These are phyloP conservation scores for Diaporthe sp. DNA, from an alignment of 2,329 filamentous ascomycete genomes.

Conservation along the genomic window DNA sequence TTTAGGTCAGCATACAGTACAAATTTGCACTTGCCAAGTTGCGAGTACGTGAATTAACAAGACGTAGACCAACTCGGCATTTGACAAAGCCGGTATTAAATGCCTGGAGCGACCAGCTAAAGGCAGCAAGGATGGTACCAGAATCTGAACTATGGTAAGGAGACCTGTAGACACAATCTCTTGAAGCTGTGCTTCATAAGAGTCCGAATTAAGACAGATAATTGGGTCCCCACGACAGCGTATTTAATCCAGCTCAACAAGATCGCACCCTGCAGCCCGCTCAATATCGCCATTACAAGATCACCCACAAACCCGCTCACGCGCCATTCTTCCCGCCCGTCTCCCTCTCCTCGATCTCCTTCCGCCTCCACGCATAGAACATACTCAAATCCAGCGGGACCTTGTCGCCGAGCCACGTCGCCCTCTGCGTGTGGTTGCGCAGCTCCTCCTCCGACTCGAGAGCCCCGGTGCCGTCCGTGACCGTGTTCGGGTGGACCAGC, in stretches of 20 bases:
- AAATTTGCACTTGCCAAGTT: background rate
- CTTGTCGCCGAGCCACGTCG: slow-evolving; percentile 81
- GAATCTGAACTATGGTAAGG: too few species aligned
- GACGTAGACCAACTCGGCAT: too few species aligned
- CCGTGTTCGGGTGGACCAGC: slow-evolving; percentile 86
- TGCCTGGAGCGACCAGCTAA: too few species aligned
- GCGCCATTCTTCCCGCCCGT: background rate
- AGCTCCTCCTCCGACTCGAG: slow-evolving; percentile 51
- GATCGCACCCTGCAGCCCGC: background rate
- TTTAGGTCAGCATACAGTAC: background rate
- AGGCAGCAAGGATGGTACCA: too few species aligned
- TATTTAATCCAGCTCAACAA: background rate
- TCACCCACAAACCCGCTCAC: background rate
- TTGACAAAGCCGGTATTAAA: too few species aligned
- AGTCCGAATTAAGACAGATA: background rate
- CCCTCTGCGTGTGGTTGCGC: slow-evolving; percentile 75
- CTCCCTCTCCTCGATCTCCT: slow-evolving; percentile 29
- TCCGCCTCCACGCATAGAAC: slow-evolving; percentile 50
- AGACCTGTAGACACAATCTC: background rate
- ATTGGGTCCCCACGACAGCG: background rate
- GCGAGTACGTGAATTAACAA: background rate
- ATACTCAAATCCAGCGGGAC: slow-evolving; percentile 70
- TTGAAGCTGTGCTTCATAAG: background rate
- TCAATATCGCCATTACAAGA: background rate
- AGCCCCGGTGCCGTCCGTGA: slow-evolving; percentile 53